Percentiles rank a stretch among this genome's conserved stretches.
Evolutionary conservation across 495 filamentous ascomycete genomes (phyloP).

Genomic region (Talaromyces stipitatus): DNA sequence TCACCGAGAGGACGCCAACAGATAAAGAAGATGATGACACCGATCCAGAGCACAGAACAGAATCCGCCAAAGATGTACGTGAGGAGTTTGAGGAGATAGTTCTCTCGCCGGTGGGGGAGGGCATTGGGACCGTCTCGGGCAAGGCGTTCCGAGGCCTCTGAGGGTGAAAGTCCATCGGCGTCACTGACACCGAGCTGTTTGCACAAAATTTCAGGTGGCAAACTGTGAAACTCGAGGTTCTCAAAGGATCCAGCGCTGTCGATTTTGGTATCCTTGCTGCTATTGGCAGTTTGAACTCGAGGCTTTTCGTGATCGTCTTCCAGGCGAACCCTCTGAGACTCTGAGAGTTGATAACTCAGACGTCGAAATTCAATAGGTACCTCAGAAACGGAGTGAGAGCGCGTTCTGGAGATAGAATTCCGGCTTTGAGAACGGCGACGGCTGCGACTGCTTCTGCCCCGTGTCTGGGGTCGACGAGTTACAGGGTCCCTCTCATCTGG

Average conservation of each 20-base stretch:
- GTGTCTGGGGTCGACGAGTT: neutral
- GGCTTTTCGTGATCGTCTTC: neutral
- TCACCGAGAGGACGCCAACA: conserved; percentile 63
- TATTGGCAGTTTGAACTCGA: neutral
- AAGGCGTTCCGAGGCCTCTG: conserved; percentile 34
- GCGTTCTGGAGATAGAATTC: neutral
- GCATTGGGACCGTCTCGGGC: conserved; percentile 49
- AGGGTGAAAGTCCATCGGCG: conserved; percentile 40
- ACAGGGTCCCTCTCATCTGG: neutral
- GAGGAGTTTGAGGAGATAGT: conserved; percentile 41
- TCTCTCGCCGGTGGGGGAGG: conserved; percentile 48
- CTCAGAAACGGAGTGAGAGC: conserved; percentile 7
- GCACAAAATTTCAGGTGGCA: conserved; percentile 43
- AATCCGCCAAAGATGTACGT: conserved; percentile 66
- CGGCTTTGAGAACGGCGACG: neutral
- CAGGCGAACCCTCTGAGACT: conserved; percentile 18
- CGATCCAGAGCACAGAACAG: conserved; percentile 54
- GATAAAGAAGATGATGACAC: conserved; percentile 57
- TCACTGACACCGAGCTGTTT: conserved; percentile 43
- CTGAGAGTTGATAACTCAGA: conserved; percentile 37
- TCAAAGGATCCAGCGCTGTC: conserved; percentile 15
- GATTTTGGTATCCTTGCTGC: neutral
- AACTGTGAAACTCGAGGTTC: conserved; percentile 46
- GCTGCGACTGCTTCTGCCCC: neutral
- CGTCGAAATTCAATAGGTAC: conserved; percentile 29